Conservation (phyloP, 2,329 filamentous ascomycete genomes). For the Calonectria multiphialidica region DNA sequence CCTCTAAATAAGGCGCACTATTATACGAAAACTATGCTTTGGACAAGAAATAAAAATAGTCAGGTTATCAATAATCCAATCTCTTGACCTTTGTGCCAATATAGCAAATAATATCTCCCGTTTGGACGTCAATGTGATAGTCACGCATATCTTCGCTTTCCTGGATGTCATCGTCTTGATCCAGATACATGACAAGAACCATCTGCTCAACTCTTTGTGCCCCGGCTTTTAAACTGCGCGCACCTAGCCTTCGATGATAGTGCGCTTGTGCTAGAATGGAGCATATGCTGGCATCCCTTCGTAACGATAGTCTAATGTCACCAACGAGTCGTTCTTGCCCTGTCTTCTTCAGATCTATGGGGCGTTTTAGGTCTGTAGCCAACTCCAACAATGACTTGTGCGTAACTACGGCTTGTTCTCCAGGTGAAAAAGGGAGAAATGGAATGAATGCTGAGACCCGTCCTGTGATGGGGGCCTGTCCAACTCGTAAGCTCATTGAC, state of each 20-base stretch:
- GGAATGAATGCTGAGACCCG: neutral
- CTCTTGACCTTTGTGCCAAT: neutral
- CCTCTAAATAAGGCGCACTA: too few species aligned
- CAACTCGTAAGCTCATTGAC: neutral
- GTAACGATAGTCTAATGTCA: neutral
- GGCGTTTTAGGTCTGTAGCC: neutral
- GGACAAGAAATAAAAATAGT: neutral
- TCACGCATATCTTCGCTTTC: neutral
- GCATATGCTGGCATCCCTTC: neutral
- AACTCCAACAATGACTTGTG: neutral
- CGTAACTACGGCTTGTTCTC: neutral
- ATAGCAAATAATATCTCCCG: neutral
- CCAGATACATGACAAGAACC: neutral
- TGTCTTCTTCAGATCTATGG: neutral
- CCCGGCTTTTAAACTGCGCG: neutral
- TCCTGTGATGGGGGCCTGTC: neutral
- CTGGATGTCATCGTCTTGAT: neutral
- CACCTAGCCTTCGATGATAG: neutral
- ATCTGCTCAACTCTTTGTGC: neutral
- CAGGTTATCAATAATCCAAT: too few species aligned
- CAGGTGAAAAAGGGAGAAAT: neutral
- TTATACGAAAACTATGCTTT: neutral
- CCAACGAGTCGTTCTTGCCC: neutral
- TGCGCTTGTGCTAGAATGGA: neutral
- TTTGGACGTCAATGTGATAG: neutral